Base-by-base conservation (phyloP, 2,329 filamentous ascomycete genomes). In the Exserohilum turcica region DNA sequence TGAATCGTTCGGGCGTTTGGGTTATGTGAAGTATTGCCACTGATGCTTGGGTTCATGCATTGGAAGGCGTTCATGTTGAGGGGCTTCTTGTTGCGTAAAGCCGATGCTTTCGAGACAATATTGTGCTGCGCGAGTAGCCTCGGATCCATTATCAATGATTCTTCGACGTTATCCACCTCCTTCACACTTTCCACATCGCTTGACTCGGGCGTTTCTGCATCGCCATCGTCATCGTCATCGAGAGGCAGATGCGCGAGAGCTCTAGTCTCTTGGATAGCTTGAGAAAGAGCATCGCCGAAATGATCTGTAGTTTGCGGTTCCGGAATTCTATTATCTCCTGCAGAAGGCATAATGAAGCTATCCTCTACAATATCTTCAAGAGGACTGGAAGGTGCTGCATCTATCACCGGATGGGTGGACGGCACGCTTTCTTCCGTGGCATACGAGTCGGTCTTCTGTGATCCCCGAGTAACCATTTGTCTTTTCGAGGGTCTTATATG, bases 1-100 rank as follows among this genome's bases (percentile, higher is more conserved):
- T 88, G 82, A 44, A 96, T 92, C 0, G 90, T 95, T 10, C 82
- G 78, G 1, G 79, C 77, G 68, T 97, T 97, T 0, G 91, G 90
- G 60, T 89, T 90, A 10, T 77, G 69, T 0, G 74, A 66, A 12
- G 75, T 69, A 5, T 73, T 71, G 21, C 66, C 69, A 4, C 76
- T 76, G 44, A 79, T 79, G 50, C 82, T 77, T 54, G 81, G 81
- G 38, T 84, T 77, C 84, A 87, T 86, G 65, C 85, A 87, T 28
- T 80, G 76, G 55, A 85, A 86, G 2, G 71, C 78, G 52, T 77
- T 74, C 57, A 74, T 70, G 10, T 70, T 59, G 56, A 72, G 64
- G 0, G 54, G 49, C 42, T 49, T 54, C 50, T 66, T 71, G 44
- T 54, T 48, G 9, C 45, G 28, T 6, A 49, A 32, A 12, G 54